Conservation (phyloP, 768 basidiomycete genomes). For the Bullera alba region DNA sequence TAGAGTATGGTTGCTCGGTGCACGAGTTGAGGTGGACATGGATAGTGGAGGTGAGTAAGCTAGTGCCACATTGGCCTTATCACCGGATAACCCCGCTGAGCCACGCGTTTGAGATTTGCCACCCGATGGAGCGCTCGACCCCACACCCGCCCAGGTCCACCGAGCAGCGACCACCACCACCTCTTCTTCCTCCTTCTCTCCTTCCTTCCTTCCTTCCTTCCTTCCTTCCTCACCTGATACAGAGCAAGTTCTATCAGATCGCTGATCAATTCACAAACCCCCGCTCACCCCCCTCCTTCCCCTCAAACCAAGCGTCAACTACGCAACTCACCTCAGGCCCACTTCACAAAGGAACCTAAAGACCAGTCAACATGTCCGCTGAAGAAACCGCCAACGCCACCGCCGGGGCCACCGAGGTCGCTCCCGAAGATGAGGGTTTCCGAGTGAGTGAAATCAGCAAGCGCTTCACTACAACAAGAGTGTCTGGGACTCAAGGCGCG, state of each 20-base stretch:
- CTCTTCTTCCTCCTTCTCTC: not conserved
- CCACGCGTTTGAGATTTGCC: too few relatives aligned
- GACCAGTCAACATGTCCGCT: constrained; percentile 3
- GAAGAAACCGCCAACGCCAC: not conserved
- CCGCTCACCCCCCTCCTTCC: not conserved
- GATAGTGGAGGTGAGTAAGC: too few relatives aligned
- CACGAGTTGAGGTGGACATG: too few relatives aligned
- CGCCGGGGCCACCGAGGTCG: not conserved
- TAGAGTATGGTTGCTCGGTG: too few relatives aligned
- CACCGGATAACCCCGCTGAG: too few relatives aligned
- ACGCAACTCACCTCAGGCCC: not conserved
- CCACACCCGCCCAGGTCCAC: not conserved
- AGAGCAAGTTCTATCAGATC: constrained; percentile 6
- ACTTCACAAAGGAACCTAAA: not conserved
- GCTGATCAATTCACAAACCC: too few relatives aligned
- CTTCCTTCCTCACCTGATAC: constrained; percentile 9
- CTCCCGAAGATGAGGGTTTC: constrained; percentile 9
- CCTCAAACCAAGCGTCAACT: not conserved
- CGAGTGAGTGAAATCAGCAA: constrained; percentile 2
- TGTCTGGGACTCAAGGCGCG: not conserved
- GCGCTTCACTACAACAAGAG: not conserved
- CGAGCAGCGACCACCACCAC: not conserved
- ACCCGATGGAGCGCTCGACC: not conserved
- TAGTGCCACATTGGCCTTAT: too few relatives aligned
- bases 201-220: constrained; percentile 5